Conservation (phyloP, 1,284 basidiomycete genomes). For the Sphaerobolus stellatus region DNA sequence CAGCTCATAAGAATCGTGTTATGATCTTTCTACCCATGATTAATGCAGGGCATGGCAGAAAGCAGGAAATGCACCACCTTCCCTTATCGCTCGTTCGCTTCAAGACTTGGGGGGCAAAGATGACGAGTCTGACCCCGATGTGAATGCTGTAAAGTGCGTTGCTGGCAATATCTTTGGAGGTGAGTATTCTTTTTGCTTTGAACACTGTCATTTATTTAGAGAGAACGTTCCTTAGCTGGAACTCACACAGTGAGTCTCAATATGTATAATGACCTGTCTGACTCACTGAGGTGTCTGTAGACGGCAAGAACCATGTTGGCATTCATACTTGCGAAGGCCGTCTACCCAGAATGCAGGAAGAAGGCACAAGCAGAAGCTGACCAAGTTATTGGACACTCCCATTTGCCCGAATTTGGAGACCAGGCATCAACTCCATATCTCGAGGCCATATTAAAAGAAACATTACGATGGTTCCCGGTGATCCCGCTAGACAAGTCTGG, state of each 20-base stretch:
- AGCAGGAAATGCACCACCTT: neutral
- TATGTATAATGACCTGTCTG: no score
- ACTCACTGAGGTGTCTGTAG: no score
- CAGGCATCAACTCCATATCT: conserved; percentile 41
- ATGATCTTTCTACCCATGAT: no score
- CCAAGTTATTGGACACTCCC: conserved; percentile 39
- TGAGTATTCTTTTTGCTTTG: no score
- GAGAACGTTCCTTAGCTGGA: neutral
- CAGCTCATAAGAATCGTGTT: no score
- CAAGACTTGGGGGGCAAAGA: neutral
- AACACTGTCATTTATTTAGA: neutral
- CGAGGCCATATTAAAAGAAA: conserved; percentile 37
- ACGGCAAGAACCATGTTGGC: neutral
- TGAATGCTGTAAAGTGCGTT: neutral
- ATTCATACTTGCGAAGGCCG: conserved; percentile 4
- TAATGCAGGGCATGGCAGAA: neutral
- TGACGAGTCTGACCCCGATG: no score
- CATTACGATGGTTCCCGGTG: conserved; percentile 14
- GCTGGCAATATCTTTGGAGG: no score
- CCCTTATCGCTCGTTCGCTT: neutral
- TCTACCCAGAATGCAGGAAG: conserved; percentile 34
- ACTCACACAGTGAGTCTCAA: neutral
- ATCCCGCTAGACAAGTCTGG: no score
- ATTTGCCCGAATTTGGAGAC: conserved; percentile 48
- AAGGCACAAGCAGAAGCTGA: conserved; percentile 49